A percentile compares a stretch with the other conserved stretches of the same genome.
phyloP scores from a whole-genome alignment of 2,329 filamentous ascomycete species.

The Fusarium temperatum region DNA sequence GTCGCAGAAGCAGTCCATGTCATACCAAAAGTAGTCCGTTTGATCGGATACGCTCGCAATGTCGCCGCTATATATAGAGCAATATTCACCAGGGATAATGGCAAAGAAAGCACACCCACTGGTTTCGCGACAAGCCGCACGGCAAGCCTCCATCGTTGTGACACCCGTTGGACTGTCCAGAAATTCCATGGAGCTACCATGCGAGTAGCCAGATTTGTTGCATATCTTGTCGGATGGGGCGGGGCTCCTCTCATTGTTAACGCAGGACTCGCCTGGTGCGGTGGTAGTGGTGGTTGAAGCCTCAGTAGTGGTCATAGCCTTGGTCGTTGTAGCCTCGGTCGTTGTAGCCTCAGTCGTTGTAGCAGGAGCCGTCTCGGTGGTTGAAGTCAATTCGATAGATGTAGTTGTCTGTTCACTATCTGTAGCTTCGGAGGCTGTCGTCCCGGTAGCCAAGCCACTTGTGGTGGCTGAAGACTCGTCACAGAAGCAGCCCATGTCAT shows the following conservation, averaged over 20 bases:
- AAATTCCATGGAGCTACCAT: rapidly evolving
- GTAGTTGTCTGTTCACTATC: too few relatives aligned
- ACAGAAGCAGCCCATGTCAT: too few relatives aligned
- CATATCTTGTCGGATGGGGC: neutral
- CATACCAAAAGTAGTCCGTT: neutral
- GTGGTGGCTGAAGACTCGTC: too few relatives aligned
- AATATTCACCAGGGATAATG: rapidly evolving
- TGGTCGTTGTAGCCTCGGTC: neutral
- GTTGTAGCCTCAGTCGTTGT: too few relatives aligned
- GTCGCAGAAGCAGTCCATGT: neutral
- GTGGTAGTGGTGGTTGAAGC: neutral
- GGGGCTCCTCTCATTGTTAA: neutral
- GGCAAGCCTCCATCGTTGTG: neutral
- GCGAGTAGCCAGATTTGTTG: rapidly evolving
- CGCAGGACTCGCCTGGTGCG: neutral
- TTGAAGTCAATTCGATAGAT: too few relatives aligned
- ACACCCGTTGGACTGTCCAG: rapidly evolving
- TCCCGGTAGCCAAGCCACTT: too few relatives aligned
- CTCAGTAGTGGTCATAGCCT: neutral
- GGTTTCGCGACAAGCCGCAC: rapidly evolving
- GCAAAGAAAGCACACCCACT: neutral
- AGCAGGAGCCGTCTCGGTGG: too few relatives aligned
- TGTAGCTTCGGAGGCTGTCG: too few relatives aligned
- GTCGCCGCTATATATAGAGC: rapidly evolving
- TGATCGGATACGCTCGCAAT: rapidly evolving